Evolutionary conservation across 2,329 filamentous ascomycete species (phyloP), one percentile per base, ranked within the genome.

Genomic region (Penicillium sclerotigenum): DNA sequence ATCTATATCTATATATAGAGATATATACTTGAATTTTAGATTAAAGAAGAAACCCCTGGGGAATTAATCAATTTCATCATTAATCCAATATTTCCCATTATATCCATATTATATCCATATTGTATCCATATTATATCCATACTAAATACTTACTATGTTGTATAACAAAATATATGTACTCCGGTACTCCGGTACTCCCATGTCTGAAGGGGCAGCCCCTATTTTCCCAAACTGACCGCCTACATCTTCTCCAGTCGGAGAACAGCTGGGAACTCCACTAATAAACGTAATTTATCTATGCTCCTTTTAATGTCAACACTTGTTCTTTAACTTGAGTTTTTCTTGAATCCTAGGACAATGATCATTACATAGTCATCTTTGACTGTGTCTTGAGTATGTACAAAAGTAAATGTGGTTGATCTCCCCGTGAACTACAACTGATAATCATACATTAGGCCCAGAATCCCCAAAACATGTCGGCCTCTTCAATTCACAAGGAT

Each of bases 191-290:
- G 16, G 18, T 22, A 31, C 20, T 0, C 22, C 1, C 14, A 42
- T 10, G 3, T 5, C 16, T 14, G 13, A 14, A 22, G 6, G 18
- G 22, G 13, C 41, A 26, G 5, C 56, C 50, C 56, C 61, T 55
- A 54, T 51, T 52, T 56, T 49, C 37, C 48, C 31, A 48, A 31
- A 31, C 41, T 58, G 55, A 59, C 59, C 61, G 59, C 59, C 55
- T 53, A 34, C 48, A 54, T 59, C 58, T 59, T 61, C 62, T 65
- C 64, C 62, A 63, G 61, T 67, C 57, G 57, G 59, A 56, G 60
- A 41, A 33, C 56, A 47, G 65, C 58, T 62, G 62, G 61, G 62
- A 62, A 58, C 67, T 70, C 70, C 68, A 72, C 70, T 61, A 56
- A 56, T 61, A 55, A 60, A 65, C 61, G n/a, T 59, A 61, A 64